phyloP scores from a whole-genome alignment of 257 asterid genomes.

The Paulownia fortunei region DNA sequence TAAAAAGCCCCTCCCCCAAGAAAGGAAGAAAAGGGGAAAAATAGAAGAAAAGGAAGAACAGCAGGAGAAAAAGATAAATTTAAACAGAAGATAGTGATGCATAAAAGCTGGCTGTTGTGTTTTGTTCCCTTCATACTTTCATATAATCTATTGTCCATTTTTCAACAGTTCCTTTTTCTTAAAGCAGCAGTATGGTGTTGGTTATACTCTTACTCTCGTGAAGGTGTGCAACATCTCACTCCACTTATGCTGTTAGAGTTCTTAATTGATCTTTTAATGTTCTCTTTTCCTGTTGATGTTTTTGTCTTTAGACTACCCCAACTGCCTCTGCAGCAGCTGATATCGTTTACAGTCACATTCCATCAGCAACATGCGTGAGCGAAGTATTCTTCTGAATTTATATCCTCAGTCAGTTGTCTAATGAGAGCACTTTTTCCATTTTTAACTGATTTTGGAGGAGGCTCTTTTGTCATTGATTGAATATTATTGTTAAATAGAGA shows the following conservation, averaged over 20 bases:
- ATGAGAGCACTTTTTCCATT: slow-evolving; percentile 21
- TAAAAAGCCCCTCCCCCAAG: too few species aligned
- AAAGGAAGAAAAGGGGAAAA: neutral
- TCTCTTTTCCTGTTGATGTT: slow-evolving; percentile 23
- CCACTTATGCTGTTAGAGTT: slow-evolving; percentile 27
- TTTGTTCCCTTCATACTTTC: slow-evolving; percentile 7
- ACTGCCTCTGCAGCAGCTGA: slow-evolving; percentile 81
- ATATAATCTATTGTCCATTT: slow-evolving; percentile 32
- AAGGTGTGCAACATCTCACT: slow-evolving; percentile 62
- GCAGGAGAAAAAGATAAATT: neutral
- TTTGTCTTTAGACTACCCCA: slow-evolving; percentile 68
- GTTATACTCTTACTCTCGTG: slow-evolving; percentile 95
- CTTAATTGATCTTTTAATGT: slow-evolving; percentile 12
- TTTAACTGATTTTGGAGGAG: neutral
- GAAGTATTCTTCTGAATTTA: slow-evolving; percentile 63
- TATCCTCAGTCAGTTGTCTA: slow-evolving; percentile 16
- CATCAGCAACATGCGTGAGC: slow-evolving; percentile 91
- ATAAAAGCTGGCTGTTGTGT: slow-evolving; percentile 5
- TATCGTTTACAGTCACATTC: slow-evolving; percentile 82
- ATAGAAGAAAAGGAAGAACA: neutral
- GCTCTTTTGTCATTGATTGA: slow-evolving; percentile 6
- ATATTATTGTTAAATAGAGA: too few species aligned
- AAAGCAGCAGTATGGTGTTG: slow-evolving; percentile 98
- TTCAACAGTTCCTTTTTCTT: slow-evolving; percentile 87
- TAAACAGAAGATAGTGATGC: slow-evolving; percentile 9